Conservation (phyloP, 805 yeast genomes). For the Metschnikowia koreensis region DNA sequence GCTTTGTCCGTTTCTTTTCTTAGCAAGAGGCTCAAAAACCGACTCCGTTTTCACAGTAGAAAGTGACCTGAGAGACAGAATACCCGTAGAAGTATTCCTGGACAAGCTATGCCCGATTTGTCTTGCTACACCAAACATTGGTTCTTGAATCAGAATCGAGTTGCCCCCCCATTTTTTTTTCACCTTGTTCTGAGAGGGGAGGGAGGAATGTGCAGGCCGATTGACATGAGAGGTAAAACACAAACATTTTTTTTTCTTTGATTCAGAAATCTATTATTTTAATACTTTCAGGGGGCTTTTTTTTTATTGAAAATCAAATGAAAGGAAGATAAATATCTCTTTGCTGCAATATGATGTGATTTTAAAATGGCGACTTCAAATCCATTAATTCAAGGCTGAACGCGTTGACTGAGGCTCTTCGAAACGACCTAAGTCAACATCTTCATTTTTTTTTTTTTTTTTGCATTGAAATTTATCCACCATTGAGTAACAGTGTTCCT, state of each 20-base stretch:
- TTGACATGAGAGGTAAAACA: not conserved
- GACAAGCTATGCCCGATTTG: slow-evolving; percentile 4
- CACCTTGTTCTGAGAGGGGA: not conserved
- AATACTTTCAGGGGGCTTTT: no score
- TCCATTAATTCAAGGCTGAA: no score
- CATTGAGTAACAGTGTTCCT: no score
- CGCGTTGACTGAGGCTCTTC: no score
- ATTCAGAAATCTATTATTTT: no score
- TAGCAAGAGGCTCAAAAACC: slow-evolving; percentile 52
- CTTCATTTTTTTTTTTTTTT: no score
- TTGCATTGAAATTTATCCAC: not conserved
- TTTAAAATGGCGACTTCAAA: no score
- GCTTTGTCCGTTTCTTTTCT: slow-evolving; percentile 45
- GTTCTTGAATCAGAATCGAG: not conserved
- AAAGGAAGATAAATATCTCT: no score
- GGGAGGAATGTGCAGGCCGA: slow-evolving; percentile 9
- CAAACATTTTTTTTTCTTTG: no score
- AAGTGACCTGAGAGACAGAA: slow-evolving; percentile 1
- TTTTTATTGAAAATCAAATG: no score
- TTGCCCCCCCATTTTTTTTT: not conserved
- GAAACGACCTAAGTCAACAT: no score
- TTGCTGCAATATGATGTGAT: no score
- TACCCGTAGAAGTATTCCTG: slow-evolving; percentile 1
- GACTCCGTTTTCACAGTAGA: slow-evolving; percentile 16
- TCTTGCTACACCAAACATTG: slow-evolving; percentile 9